Percentiles rank a stretch among this genome's conserved stretches.
Evolutionary conservation across 2,329 filamentous ascomycete species (phyloP).

Genomic region (Monosporascus sp.): DNA sequence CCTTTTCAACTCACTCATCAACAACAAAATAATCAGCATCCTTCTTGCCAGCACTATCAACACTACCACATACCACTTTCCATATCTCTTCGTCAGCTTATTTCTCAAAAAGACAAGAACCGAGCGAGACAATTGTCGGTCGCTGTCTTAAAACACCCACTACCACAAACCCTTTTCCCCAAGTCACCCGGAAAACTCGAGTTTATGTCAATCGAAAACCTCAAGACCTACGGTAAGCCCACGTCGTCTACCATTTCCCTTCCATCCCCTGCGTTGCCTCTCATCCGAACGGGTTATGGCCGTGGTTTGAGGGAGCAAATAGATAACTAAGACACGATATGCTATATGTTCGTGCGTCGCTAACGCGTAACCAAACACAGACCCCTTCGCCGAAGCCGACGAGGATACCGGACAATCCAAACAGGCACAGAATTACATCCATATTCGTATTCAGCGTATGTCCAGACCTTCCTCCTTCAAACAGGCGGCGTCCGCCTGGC

Average conservation of each 20-base stretch:
- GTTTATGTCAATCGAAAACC: conserved; percentile 99
- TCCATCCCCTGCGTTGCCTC: background rate
- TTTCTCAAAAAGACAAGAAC: conserved; percentile 47
- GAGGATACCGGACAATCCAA: conserved; percentile 95
- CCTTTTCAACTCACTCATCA: conserved; percentile 6
- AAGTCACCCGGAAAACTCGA: conserved; percentile 62
- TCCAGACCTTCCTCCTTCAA: conserved; percentile 22
- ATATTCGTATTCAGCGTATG: conserved; percentile 99
- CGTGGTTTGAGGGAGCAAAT: too few species aligned
- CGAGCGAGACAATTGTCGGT: conserved; percentile 44
- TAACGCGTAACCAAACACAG: conserved; percentile 42
- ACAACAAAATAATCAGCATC: background rate
- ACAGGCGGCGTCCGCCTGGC: background rate
- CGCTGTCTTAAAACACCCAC: conserved; percentile 37
- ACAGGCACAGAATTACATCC: conserved; percentile 96
- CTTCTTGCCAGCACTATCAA: background rate
- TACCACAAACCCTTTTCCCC: conserved; percentile 48
- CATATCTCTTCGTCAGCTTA: conserved; percentile 8
- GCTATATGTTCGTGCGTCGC: conserved; percentile 3
- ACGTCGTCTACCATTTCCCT: conserved; percentile 33
- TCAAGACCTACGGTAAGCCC: conserved; percentile 79
- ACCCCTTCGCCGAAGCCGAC: conserved; percentile 99
- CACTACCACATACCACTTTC: conserved; percentile 5
- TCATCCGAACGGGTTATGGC: background rate
- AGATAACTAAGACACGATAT: too few species aligned